Evolutionary conservation across 2,329 filamentous ascomycete genomes (phyloP).

Genomic region (Talaromyces sp.): DNA sequence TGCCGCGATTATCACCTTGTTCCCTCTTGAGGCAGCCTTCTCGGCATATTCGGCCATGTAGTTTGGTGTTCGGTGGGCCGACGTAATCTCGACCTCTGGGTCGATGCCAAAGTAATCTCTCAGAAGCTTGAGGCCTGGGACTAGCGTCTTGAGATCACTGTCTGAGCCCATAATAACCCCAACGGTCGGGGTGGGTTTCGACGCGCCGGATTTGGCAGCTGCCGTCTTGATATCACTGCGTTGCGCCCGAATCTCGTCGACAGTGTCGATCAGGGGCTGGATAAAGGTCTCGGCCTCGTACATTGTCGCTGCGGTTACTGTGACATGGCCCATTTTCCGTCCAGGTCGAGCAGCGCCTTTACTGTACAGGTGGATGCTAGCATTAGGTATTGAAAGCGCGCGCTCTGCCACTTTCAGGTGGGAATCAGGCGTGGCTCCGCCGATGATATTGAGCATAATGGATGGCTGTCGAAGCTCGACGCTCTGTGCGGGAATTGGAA

Average conservation of each 20-base stretch:
- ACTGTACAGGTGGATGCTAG: conserved; percentile 80
- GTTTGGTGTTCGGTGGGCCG: conserved; percentile 62
- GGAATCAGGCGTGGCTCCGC: conserved; percentile 54
- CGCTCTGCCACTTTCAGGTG: conserved; percentile 55
- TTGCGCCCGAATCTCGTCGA: conserved; percentile 70
- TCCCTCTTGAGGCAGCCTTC: conserved; percentile 57
- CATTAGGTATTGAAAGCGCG: conserved; percentile 55
- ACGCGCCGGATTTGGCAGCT: conserved; percentile 23
- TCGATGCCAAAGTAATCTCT: conserved; percentile 38
- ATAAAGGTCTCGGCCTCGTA: conserved; percentile 62
- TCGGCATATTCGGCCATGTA: conserved; percentile 65
- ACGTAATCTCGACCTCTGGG: conserved; percentile 43
- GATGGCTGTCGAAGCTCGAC: conserved; percentile 43
- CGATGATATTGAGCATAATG: conserved; percentile 53
- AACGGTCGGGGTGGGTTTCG: conserved; percentile 32
- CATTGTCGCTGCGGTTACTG: conserved; percentile 65
- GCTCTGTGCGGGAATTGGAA: conserved; percentile 53
- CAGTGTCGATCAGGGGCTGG: conserved; percentile 67
- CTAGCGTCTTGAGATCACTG: conserved; percentile 40
- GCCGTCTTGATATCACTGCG: conserved; percentile 29
- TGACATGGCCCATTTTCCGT: conserved; percentile 94
- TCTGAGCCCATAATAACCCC: conserved; percentile 48
- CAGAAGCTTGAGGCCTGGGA: conserved; percentile 40
- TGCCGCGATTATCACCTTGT: conserved; percentile 70
- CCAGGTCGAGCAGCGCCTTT: conserved; percentile 78